These are phyloP conservation scores for Avicennia marina DNA, from an alignment of 257 asterid species.

Conservation along the genomic window DNA sequence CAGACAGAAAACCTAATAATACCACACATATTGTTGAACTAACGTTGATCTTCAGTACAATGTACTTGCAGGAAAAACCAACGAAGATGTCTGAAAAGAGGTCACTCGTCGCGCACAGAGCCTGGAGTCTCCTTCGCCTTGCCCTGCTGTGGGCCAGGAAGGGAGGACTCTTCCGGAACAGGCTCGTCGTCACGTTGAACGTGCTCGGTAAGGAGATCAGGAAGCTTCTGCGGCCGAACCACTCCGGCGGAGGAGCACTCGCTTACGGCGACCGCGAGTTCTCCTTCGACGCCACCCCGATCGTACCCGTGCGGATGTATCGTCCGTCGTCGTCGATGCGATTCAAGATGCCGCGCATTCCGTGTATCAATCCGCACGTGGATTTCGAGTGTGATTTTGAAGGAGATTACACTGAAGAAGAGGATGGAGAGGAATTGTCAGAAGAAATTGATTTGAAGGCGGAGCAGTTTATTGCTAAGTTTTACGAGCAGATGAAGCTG, in stretches of 20 bases:
- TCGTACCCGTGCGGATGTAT: conserved; percentile 53
- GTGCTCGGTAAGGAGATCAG: conserved; percentile 27
- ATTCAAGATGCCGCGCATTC: conserved; percentile 58
- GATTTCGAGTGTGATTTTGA: conserved; percentile 50
- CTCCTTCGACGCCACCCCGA: conserved; percentile 64
- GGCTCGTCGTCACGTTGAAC: conserved; percentile 26
- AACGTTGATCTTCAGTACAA: too few relatives aligned
- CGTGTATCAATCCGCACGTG: conserved; percentile 55
- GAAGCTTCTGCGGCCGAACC: conserved; percentile 25
- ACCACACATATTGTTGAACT: too few relatives aligned
- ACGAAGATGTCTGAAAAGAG: conserved; percentile 27
- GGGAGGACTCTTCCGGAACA: conserved; percentile 41
- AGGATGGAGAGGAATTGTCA: conserved; percentile 10
- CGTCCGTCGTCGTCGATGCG: conserved; percentile 54
- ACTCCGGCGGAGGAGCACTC: conserved; percentile 21
- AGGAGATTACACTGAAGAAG: not conserved
- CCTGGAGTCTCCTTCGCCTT: conserved; percentile 50
- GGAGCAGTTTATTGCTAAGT: conserved; percentile 62
- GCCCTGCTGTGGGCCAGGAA: conserved; percentile 57
- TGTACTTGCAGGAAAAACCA: conserved; percentile 7
- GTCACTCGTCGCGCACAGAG: conserved; percentile 30
- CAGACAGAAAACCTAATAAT: not conserved
- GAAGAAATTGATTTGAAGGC: conserved; percentile 77
- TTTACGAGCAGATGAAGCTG: conserved; percentile 50
- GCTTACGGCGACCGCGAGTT: conserved; percentile 68